Conservation (phyloP, 495 filamentous ascomycete genomes). For the Evernia prunastri region DNA sequence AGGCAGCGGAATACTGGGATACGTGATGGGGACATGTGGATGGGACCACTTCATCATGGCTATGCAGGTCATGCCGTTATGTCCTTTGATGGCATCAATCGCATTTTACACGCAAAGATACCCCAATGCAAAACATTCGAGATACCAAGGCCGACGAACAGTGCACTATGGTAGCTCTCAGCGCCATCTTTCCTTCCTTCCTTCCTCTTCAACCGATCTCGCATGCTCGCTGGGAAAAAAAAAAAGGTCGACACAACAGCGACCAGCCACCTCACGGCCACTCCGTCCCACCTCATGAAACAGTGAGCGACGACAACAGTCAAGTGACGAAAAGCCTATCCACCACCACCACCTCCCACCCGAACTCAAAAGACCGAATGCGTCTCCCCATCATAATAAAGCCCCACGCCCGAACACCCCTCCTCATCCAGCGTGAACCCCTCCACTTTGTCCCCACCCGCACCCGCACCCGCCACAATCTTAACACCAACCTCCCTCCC, state of each 20-base stretch:
- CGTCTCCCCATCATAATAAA: neutral
- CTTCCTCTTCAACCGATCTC: neutral
- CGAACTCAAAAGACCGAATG: neutral
- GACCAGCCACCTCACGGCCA: neutral
- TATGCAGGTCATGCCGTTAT: neutral
- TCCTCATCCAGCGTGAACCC: neutral
- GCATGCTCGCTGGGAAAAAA: neutral
- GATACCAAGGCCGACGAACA: neutral
- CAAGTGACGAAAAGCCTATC: neutral
- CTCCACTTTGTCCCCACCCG: neutral
- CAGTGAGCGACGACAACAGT: too few relatives aligned
- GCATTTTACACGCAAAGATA: neutral
- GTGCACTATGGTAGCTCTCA: neutral
- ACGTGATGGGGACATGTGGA: neutral
- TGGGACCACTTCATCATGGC: neutral
- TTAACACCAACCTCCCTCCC: neutral
- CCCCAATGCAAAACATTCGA: neutral
- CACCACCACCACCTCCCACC: neutral
- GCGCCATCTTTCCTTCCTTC: neutral
- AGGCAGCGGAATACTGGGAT: neutral
- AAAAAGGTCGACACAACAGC: neutral
- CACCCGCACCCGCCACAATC: too few relatives aligned
- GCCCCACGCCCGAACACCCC: neutral
- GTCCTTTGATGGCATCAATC: neutral
- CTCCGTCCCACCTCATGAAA: too few relatives aligned